Percentiles rank a stretch among this genome's conserved stretches.
Conservation (phyloP, 2,329 filamentous ascomycete species). For the Ascochyta pisi region DNA sequence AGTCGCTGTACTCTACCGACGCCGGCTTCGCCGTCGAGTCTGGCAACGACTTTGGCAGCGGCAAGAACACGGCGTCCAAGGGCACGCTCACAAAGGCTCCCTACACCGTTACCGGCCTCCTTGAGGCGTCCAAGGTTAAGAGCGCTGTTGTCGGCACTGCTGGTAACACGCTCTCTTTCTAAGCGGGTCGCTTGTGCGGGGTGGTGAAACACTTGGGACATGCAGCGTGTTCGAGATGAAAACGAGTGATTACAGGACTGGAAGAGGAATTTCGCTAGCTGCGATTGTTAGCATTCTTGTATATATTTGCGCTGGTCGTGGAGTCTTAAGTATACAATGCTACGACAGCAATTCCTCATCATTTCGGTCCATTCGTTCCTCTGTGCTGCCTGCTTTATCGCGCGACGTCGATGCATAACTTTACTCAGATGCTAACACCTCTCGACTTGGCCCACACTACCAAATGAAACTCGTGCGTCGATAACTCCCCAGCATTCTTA, state of each 20-base stretch:
- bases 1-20: constrained; percentile 46
- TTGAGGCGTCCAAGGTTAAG: constrained; percentile 47
- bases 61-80: constrained; percentile 38
- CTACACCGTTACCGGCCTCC: constrained; percentile 42
- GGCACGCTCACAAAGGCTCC: constrained; percentile 45
- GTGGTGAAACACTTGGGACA: neutral
- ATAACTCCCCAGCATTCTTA: no score
- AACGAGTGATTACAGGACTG: neutral
- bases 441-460: no score
- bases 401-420: no score
- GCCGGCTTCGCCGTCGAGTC: constrained; percentile 47
- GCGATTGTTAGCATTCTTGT: constrained; percentile 4
- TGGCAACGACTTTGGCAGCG: constrained; percentile 51
- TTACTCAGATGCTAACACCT: no score
- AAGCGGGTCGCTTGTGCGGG: constrained; percentile 8
- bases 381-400: no score
- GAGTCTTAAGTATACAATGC: constrained; percentile 7
- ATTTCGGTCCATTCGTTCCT: neutral
- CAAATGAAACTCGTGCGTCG: no score
- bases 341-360: constrained; percentile 5
- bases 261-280: neutral
- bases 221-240: neutral
- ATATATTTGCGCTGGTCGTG: constrained; percentile 19
- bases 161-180: constrained; percentile 49
- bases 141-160: constrained; percentile 50